A percentile compares a stretch with the other conserved stretches of the same genome.
phyloP scores from a whole-genome alignment of 208 protist genomes.

The Chromosphaera perkinsii region DNA sequence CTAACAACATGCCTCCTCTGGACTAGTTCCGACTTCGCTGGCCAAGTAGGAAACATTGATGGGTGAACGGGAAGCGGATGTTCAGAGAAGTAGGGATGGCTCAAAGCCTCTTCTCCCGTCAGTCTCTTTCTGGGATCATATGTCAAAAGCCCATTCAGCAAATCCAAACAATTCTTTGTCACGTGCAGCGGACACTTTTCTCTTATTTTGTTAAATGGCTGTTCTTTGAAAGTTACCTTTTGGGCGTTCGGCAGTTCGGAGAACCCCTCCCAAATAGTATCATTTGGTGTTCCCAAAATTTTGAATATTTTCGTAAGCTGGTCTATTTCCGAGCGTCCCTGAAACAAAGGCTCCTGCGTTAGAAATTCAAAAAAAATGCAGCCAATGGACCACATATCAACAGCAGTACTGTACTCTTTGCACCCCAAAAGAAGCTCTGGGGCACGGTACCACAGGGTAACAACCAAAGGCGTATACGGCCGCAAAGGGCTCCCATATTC shows the following conservation, averaged over 20 bases:
- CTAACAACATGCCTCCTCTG: no score
- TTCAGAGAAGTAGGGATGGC: constrained; percentile 16
- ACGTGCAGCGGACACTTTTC: constrained; percentile 1
- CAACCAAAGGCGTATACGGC: constrained; percentile 42
- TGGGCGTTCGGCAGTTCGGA: constrained; percentile 63
- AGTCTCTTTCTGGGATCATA: constrained; percentile 14
- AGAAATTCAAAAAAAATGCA: constrained; percentile 94
- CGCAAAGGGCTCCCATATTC: constrained; percentile 41
- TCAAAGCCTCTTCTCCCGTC: constrained; percentile 16
- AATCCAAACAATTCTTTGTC: constrained; percentile 13
- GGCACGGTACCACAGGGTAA: constrained; percentile 57
- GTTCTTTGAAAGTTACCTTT: background rate
- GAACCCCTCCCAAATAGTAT: constrained; percentile 82
- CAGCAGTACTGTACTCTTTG: constrained; percentile 33
- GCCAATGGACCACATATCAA: constrained; percentile 93
- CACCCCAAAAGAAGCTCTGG: constrained; percentile 53
- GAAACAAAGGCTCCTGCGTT: constrained; percentile 76
- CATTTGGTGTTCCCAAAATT: constrained; percentile 51
- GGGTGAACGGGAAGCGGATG: constrained; percentile 10
- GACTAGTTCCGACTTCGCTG: no score
- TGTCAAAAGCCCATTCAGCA: constrained; percentile 17
- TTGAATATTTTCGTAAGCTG: constrained; percentile 64
- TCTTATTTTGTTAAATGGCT: constrained; percentile 13
- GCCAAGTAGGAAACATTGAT: constrained; percentile 2
- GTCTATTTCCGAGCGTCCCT: constrained; percentile 80